Base-by-base conservation (phyloP, 2,329 filamentous ascomycete genomes). In the Fusarium lyarnte region DNA sequence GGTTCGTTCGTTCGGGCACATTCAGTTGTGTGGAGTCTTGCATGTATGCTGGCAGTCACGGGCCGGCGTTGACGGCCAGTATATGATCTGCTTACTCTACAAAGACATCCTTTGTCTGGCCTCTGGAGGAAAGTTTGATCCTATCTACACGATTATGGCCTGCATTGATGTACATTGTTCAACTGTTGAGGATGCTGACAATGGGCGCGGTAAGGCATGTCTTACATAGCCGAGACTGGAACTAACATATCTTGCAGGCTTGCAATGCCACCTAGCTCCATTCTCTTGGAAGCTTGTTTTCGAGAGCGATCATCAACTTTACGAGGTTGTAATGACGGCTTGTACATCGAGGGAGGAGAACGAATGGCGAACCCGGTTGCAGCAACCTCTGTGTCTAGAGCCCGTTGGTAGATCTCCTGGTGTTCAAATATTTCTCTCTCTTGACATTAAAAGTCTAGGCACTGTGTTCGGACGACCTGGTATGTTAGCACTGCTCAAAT, bases 201-300 rank as follows among this genome's bases (percentile, higher is more conserved):
- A 95, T 79, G 91, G 92, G 25, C 87, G 90, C 86, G 93, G 93
- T 89, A 80, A 79, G 84, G 51, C 42, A 58, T 49, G 23, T 12
- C 31, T 10, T 16, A n/a, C 35, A 19, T 25, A 43, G 10, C 33
- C 39, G 12, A 27, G 17, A 21, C 7, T 12, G 17, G 35, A 47
- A 33, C 55, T 58, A 33, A 59, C 33, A 75, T 79, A 43, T 58
- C 13, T 61, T 25, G 49, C 68, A 97, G 94, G 94, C 1, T 80
- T 98, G 12, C 94, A 95, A 85, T 98, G 94, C 77, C 92, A 96
- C 71, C 93, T 93, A 6, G 93, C 93, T 2, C 91, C 93, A 1
- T 93, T 93, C 80, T 96, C 94, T 3, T 98, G 95, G 95, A 99
- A 98, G 79, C 78, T 98, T 16, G 87, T 94, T 6, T 98, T 98